Conservation (phyloP, 2,329 filamentous ascomycete species). For the Xylariaceae sp. region DNA sequence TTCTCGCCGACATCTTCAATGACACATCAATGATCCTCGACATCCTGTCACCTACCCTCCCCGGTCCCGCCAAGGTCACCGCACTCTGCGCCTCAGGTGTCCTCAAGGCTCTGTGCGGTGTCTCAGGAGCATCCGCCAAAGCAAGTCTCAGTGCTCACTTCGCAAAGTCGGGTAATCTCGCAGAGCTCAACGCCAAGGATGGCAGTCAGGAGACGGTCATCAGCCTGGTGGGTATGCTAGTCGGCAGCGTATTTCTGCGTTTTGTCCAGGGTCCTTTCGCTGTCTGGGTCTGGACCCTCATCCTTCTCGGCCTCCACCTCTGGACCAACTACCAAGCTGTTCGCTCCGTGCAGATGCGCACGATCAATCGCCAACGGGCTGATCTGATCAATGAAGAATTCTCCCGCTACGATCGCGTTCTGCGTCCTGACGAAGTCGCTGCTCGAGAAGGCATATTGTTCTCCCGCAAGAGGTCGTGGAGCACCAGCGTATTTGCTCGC, state of each 20-base stretch:
- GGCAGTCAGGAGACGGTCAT: conserved; percentile 94
- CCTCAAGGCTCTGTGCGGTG: conserved; percentile 70
- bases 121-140: conserved; percentile 86
- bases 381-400: conserved; percentile 69
- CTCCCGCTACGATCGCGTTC: conserved; percentile 48
- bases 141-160: conserved; percentile 91
- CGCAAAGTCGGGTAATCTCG: conserved; percentile 80
- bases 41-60: conserved; percentile 71
- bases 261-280: conserved; percentile 66
- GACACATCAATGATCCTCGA: conserved; percentile 85
- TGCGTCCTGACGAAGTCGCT: conserved; percentile 66
- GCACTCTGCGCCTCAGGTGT: conserved; percentile 51
- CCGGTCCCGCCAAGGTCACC: conserved; percentile 43
- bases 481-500: conserved; percentile 28
- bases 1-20: conserved; percentile 85
- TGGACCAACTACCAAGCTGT: conserved; percentile 86
- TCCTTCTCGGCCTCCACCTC: conserved; percentile 74
- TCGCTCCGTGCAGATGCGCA: conserved; percentile 76
- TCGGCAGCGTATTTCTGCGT: conserved; percentile 78
- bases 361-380: conserved; percentile 81
- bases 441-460: conserved; percentile 64
- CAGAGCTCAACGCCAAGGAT: conserved; percentile 86
- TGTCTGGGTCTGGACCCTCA: conserved; percentile 71
- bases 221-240: conserved; percentile 81
- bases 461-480: conserved; percentile 36